Percentiles rank a stretch among this genome's conserved stretches.
Evolutionary conservation across 331 rosid species (phyloP).

Genomic region (Quercus lobata): DNA sequence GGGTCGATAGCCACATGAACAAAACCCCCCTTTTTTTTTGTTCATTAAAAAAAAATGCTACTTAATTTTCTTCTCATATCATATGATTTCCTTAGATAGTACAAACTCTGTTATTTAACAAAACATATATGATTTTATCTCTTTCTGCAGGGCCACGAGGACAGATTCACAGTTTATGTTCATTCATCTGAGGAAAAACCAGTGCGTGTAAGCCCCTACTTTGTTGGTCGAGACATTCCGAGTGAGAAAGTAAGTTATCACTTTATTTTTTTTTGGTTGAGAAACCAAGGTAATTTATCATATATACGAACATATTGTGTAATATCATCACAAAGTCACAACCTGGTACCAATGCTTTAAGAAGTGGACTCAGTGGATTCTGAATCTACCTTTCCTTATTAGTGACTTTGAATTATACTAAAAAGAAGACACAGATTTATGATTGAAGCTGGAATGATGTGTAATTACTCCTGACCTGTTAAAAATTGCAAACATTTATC

Average conservation of each 20-base stretch:
- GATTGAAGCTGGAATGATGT: too few species aligned
- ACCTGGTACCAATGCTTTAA: too few species aligned
- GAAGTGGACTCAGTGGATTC: background rate
- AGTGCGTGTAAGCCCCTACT: constrained; percentile 62
- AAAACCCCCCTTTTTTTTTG: too few species aligned
- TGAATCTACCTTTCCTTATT: background rate
- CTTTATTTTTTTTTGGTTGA: too few species aligned
- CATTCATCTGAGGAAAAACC: constrained; percentile 82
- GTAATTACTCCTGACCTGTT: background rate
- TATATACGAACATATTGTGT: too few species aligned
- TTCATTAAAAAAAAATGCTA: background rate
- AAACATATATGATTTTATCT: background rate
- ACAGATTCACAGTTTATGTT: constrained; percentile 66
- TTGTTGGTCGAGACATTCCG: constrained; percentile 64
- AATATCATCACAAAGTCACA: background rate
- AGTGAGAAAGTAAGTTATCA: constrained; percentile 57
- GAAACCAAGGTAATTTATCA: too few species aligned
- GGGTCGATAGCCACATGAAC: background rate
- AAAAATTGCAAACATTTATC: constrained; percentile 3
- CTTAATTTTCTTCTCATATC: constrained; percentile 13
- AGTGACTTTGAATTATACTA: background rate
- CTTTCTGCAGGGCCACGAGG: constrained; percentile 74
- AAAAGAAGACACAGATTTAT: too few species aligned
- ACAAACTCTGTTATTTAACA: constrained; percentile 5
- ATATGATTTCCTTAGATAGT: background rate